Evolutionary conservation across 345 rosid genomes (phyloP).

Genomic region (Gossypium thurberi): DNA sequence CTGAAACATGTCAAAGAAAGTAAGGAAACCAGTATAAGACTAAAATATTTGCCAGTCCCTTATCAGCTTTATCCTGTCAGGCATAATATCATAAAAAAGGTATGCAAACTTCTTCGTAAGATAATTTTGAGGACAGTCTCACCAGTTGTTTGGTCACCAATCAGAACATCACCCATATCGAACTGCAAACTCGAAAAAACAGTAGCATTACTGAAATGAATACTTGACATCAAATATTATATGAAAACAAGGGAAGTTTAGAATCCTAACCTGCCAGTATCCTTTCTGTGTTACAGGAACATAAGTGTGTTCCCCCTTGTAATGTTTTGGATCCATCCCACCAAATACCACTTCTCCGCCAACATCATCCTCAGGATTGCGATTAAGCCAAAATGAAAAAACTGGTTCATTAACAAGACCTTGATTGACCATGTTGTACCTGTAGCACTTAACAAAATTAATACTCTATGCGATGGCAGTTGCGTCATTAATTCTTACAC

Average conservation of each 20-base stretch:
- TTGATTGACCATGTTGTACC: slow-evolving; percentile 75
- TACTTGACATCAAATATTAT: background rate
- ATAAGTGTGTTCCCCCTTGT: slow-evolving; percentile 57
- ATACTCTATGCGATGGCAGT: background rate
- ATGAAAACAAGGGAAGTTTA: background rate
- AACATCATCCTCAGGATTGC: slow-evolving; percentile 51
- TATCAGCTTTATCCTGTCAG: background rate
- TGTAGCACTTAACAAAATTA: slow-evolving; percentile 18
- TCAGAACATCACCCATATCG: slow-evolving; percentile 60
- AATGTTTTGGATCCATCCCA: slow-evolving; percentile 59
- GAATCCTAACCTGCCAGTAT: slow-evolving; percentile 65
- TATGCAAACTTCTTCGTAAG: background rate
- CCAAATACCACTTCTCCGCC: slow-evolving; percentile 77
- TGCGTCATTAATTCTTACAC: background rate
- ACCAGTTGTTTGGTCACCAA: slow-evolving; percentile 58
- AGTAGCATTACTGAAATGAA: background rate
- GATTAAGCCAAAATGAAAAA: slow-evolving; percentile 78
- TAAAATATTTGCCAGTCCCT: too few relatives aligned
- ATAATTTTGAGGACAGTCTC: slow-evolving; percentile 10
- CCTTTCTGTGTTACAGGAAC: slow-evolving; percentile 58
- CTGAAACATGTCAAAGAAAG: slow-evolving; percentile 22
- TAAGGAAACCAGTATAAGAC: slow-evolving; percentile 3
- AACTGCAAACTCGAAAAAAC: slow-evolving; percentile 33
- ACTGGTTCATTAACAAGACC: slow-evolving; percentile 52
- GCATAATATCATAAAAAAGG: background rate